Conservation (phyloP, 106 monocot genomes). For the Allium cepa region DNA sequence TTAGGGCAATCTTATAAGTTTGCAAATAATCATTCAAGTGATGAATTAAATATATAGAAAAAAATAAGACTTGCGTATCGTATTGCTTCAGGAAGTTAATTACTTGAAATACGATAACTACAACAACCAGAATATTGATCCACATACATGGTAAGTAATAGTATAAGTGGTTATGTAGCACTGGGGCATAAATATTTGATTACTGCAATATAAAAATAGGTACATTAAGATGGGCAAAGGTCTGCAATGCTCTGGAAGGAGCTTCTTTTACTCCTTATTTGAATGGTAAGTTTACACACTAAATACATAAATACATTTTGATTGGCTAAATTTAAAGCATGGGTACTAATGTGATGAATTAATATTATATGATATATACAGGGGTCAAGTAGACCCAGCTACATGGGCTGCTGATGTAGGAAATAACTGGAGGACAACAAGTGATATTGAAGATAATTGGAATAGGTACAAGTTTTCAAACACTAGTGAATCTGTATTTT, state of each 20-base stretch:
- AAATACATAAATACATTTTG: background rate
- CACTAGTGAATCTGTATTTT: background rate
- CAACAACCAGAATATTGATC: constrained; percentile 25
- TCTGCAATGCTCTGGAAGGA: constrained; percentile 49
- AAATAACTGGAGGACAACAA: constrained; percentile 96
- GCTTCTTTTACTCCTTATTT: constrained; percentile 84
- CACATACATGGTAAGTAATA: constrained; percentile 38
- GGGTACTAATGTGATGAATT: no score
- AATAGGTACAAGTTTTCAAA: constrained; percentile 35
- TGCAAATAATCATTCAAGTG: no score
- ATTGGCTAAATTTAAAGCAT: background rate
- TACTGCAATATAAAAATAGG: constrained; percentile 15
- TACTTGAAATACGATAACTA: constrained; percentile 95
- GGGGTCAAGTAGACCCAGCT: constrained; percentile 79
- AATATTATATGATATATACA: constrained; percentile 7
- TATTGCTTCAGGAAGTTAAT: constrained; percentile 44
- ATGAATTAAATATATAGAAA: no score
- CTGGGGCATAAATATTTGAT: no score
- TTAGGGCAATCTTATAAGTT: no score
- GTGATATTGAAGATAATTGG: constrained; percentile 81
- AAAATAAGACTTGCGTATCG: background rate
- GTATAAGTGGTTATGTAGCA: no score
- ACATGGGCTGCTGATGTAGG: constrained; percentile 62
- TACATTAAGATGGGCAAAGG: constrained; percentile 75
- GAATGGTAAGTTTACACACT: constrained; percentile 58